These are phyloP conservation scores for Plasmodium inui DNA, from an alignment of 169 alveolate genomes.

Conservation along the genomic window DNA sequence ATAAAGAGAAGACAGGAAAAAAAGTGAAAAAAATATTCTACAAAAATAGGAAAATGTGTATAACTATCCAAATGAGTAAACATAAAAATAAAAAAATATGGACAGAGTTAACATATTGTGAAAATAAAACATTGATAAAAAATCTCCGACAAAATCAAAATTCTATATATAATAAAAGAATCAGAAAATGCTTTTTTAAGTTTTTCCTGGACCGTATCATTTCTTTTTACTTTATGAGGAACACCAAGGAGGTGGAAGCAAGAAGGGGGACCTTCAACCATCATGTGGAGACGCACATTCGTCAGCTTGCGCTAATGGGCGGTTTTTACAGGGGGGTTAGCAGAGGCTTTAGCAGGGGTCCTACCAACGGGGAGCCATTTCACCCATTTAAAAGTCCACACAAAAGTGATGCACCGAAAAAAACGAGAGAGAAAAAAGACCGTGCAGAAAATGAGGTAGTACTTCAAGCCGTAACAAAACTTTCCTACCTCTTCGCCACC, in stretches of 20 bases:
- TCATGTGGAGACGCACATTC: background rate
- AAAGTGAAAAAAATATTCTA: slow-evolving; percentile 22
- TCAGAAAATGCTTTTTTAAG: background rate
- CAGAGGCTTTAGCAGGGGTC: background rate
- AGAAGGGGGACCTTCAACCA: background rate
- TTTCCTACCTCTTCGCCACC: background rate
- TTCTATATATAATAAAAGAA: slow-evolving; percentile 13
- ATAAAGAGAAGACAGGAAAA: background rate
- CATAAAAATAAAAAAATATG: background rate
- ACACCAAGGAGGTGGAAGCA: background rate
- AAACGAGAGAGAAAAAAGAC: background rate
- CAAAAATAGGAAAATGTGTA: slow-evolving; percentile 12
- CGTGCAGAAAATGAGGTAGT: background rate
- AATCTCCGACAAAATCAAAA: slow-evolving; percentile 10
- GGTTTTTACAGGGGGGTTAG: background rate
- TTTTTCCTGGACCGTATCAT: slow-evolving; percentile 17
- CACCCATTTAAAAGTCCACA: background rate
- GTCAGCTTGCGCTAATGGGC: background rate
- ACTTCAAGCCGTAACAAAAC: background rate
- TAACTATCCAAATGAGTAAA: background rate
- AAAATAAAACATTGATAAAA: slow-evolving; percentile 11
- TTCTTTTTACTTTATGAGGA: slow-evolving; percentile 1
- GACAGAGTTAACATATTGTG: background rate
- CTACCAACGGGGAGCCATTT: background rate
- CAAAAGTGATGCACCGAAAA: background rate